Conservation (phyloP, 305 asterid genomes). For the Fraxinus paxiana region DNA sequence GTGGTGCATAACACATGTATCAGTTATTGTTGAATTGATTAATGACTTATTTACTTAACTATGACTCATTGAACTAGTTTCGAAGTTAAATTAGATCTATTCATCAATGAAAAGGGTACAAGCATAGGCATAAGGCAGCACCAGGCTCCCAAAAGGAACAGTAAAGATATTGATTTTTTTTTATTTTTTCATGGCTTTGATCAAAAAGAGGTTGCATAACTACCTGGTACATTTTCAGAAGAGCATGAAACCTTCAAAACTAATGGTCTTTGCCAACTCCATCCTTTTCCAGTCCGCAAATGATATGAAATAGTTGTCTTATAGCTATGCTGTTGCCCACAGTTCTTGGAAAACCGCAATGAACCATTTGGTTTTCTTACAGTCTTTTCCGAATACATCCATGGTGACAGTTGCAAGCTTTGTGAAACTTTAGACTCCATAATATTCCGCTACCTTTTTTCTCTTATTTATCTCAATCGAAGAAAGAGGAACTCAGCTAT, state of each 20-base stretch:
- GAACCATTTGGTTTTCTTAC: slow-evolving; percentile 37
- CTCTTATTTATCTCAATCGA: slow-evolving; percentile 9
- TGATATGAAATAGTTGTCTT: slow-evolving; percentile 28
- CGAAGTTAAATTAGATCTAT: neutral
- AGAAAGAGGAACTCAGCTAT: neutral
- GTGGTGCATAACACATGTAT: neutral
- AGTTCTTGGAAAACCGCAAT: slow-evolving; percentile 34
- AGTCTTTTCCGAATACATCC: slow-evolving; percentile 31
- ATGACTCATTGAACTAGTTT: neutral
- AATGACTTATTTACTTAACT: neutral
- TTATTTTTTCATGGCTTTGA: neutral
- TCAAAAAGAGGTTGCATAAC: neutral
- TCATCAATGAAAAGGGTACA: neutral
- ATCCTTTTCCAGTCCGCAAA: slow-evolving; percentile 27
- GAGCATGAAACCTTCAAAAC: slow-evolving; percentile 51
- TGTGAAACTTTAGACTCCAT: slow-evolving; percentile 58
- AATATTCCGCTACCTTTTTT: slow-evolving; percentile 9
- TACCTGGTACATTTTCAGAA: slow-evolving; percentile 62
- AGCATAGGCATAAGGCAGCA: neutral
- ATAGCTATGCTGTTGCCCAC: slow-evolving; percentile 24
- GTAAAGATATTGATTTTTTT: neutral
- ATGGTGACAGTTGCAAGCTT: slow-evolving; percentile 41
- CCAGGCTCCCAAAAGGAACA: neutral
- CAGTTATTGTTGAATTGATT: neutral
- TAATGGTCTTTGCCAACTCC: slow-evolving; percentile 23